phyloP scores from a whole-genome alignment of 1,284 basidiomycete genomes.

The Ganoderma boninense region DNA sequence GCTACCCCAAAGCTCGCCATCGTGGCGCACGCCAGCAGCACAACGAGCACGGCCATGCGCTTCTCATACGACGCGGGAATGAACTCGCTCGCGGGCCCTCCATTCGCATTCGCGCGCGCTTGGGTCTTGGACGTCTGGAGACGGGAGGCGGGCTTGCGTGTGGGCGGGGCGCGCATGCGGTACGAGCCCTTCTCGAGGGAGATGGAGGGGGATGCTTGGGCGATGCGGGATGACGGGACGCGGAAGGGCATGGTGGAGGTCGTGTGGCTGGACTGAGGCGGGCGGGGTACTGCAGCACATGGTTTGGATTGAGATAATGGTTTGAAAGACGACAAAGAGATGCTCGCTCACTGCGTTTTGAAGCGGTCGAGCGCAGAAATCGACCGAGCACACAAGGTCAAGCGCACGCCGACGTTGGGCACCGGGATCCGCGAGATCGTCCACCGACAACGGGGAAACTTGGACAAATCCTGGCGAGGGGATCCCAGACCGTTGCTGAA shows the following conservation, averaged over 20 bases:
- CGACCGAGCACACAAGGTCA: too few species aligned
- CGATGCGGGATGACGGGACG: conserved; percentile 34
- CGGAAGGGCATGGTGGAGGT: conserved; percentile 32
- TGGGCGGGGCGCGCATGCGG: conserved; percentile 58
- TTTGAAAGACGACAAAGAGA: neutral
- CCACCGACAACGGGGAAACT: neutral
- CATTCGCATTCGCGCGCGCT: conserved; percentile 7
- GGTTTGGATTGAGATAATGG: neutral
- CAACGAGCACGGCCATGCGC: conserved; percentile 48
- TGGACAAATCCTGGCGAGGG: neutral
- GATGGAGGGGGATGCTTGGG: conserved; percentile 63
- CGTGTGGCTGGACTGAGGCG: neutral
- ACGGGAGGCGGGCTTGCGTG: conserved; percentile 28
- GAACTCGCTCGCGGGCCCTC: conserved; percentile 13
- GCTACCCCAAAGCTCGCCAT: conserved; percentile 64
- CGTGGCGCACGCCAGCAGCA: conserved; percentile 56
- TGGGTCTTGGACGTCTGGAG: conserved; percentile 14
- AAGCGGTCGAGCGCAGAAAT: neutral
- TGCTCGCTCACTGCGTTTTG: neutral
- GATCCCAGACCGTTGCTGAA: neutral
- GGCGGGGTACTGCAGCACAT: neutral
- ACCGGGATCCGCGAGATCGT: neutral
- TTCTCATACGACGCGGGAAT: conserved; percentile 37
- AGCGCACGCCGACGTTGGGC: neutral
- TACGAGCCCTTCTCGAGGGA: conserved; percentile 70